phyloP scores from a whole-genome alignment of 371 early-diverging fungal genomes.

The Mucor saturninus region DNA sequence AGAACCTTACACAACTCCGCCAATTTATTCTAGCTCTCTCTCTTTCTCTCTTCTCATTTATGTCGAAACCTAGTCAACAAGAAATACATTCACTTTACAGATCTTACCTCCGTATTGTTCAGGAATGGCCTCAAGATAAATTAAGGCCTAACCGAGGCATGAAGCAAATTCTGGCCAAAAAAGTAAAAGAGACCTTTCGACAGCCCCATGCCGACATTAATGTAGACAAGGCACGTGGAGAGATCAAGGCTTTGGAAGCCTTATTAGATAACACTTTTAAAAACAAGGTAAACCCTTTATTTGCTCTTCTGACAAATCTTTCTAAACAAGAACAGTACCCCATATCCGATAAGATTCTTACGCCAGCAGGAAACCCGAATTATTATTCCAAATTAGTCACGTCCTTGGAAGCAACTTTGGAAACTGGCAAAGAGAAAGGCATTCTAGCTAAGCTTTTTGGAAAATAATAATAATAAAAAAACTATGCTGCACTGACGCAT shows the following conservation, averaged over 20 bases:
- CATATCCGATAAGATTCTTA: slow-evolving; percentile 59
- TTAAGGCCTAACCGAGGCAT: slow-evolving; percentile 64
- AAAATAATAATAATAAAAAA: slow-evolving; percentile 8
- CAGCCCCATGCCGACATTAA: slow-evolving; percentile 29
- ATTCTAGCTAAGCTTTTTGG: slow-evolving; percentile 32
- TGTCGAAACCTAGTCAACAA: slow-evolving; percentile 24
- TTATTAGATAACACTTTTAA: slow-evolving; percentile 59
- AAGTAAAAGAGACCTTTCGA: slow-evolving; percentile 60
- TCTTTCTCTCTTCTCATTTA: background rate
- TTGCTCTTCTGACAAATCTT: background rate
- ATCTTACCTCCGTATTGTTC: slow-evolving; percentile 55
- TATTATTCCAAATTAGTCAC: slow-evolving; percentile 61
- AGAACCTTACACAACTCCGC: slow-evolving; percentile 6
- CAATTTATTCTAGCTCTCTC: background rate
- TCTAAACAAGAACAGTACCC: slow-evolving; percentile 49
- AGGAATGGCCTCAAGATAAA: slow-evolving; percentile 65
- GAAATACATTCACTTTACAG: slow-evolving; percentile 54
- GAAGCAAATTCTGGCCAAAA: slow-evolving; percentile 59
- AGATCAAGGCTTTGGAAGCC: slow-evolving; percentile 55
- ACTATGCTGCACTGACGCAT: background rate
- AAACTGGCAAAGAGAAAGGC: slow-evolving; percentile 39
- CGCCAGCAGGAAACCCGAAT: slow-evolving; percentile 65
- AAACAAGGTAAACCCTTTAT: slow-evolving; percentile 47
- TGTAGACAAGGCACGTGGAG: slow-evolving; percentile 41
- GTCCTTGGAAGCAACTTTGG: slow-evolving; percentile 55